A percentile compares a stretch with the other conserved stretches of the same genome.
Conservation (phyloP, 164 flowering plant species). For the Umbellularia californica region DNA sequence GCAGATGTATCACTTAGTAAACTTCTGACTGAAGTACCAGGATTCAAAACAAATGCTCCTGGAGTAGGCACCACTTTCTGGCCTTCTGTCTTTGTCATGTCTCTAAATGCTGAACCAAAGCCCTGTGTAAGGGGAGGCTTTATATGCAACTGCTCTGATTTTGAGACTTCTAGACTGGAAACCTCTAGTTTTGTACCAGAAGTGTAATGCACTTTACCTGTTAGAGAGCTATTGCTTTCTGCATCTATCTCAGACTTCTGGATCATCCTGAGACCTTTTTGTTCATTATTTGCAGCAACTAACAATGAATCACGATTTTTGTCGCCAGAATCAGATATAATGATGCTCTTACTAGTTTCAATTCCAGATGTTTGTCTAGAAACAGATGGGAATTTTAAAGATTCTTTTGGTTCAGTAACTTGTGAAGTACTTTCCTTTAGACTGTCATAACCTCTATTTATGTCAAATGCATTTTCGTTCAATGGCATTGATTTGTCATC, state of each 20-base stretch:
- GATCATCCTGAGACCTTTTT: constrained; percentile 10
- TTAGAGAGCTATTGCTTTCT: constrained; percentile 9
- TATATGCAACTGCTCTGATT: constrained; percentile 14
- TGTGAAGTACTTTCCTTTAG: constrained; percentile 9
- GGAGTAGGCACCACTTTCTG: constrained; percentile 13
- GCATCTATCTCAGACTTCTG: constrained; percentile 16
- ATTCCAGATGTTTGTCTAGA: constrained; percentile 1
- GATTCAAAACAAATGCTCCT: constrained; percentile 14
- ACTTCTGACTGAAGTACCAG: constrained; percentile 16
- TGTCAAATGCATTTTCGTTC: constrained; percentile 1
- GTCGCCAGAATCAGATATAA: constrained; percentile 4
- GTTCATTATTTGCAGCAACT: constrained; percentile 10
- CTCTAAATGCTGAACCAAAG: constrained; percentile 8
- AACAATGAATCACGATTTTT: constrained; percentile 6
- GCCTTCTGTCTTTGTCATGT: constrained; percentile 13
- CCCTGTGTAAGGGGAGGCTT: constrained; percentile 15
- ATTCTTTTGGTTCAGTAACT: constrained; percentile 13
- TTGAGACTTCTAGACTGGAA: constrained; percentile 16
- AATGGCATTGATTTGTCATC: constrained; percentile 11
- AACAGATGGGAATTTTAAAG: constrained; percentile 7
- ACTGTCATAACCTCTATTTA: constrained; percentile 11
- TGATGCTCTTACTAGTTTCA: constrained; percentile 4
- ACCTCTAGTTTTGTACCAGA: constrained; percentile 7
- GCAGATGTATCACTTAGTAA: constrained; percentile 17
- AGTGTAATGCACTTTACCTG: constrained; percentile 12